phyloP scores from a whole-genome alignment of 306 rosid genomes.

The Gastrolobium villosum region DNA sequence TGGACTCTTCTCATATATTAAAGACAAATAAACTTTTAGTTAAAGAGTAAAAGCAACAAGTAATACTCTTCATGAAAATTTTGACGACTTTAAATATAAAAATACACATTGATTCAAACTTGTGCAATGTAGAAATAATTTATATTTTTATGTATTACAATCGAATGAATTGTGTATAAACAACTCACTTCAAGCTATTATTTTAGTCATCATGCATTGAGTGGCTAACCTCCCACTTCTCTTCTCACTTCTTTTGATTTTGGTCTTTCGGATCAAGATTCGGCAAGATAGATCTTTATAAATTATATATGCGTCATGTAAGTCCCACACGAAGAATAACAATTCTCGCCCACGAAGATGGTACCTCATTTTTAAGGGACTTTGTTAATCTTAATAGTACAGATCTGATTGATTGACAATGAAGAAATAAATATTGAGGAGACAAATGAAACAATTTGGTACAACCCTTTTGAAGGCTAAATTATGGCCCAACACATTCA shows the following conservation, averaged over 20 bases:
- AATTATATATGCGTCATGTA: not conserved
- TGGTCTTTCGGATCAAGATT: not conserved
- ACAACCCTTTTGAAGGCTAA: not conserved
- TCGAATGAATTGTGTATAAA: not conserved
- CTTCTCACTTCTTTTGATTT: not conserved
- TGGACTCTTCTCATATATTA: too few species aligned
- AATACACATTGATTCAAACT: too few species aligned
- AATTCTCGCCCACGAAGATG: not conserved
- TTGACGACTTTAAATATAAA: too few species aligned
- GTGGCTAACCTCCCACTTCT: not conserved
- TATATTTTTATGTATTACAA: not conserved
- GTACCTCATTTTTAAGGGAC: not conserved
- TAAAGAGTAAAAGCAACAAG: too few species aligned
- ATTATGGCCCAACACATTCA: not conserved
- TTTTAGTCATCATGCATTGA: not conserved
- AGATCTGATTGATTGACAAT: not conserved
- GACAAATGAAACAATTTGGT: not conserved
- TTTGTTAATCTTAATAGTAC: not conserved
- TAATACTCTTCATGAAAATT: too few species aligned
- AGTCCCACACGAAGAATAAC: conserved; percentile 1
- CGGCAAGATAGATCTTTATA: not conserved
- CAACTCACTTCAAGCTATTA: not conserved
- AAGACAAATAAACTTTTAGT: too few species aligned
- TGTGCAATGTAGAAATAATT: too few species aligned
- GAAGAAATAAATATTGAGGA: not conserved